A percentile compares a stretch with the other conserved stretches of the same genome.
These are phyloP conservation scores for Sporothrix variecibatus DNA, from an alignment of 2,329 filamentous ascomycete species.

Conservation along the genomic window DNA sequence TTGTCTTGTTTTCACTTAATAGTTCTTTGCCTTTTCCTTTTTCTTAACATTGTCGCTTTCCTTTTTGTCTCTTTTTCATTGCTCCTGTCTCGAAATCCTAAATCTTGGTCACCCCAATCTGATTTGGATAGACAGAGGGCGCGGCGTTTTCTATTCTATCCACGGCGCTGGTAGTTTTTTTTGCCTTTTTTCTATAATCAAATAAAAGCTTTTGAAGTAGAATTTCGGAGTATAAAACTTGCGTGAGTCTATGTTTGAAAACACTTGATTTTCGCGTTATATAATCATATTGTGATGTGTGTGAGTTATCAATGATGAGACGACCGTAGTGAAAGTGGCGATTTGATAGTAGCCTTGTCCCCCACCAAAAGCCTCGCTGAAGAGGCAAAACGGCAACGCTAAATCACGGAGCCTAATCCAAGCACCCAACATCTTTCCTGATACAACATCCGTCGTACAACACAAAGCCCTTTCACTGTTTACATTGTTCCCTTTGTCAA, in stretches of 20 bases:
- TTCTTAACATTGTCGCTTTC: neutral
- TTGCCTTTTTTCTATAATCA: neutral
- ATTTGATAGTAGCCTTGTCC: constrained; percentile 6
- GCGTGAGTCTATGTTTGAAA: neutral
- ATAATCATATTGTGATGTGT: neutral
- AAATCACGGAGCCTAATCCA: neutral
- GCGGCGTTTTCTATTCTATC: neutral
- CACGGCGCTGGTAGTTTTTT: neutral
- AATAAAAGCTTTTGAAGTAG: neutral
- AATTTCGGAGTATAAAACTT: neutral
- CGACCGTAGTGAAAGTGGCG: neutral
- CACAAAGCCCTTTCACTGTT: neutral
- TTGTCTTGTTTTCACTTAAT: neutral
- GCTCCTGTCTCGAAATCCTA: neutral
- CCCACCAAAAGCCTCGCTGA: neutral
- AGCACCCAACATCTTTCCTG: neutral
- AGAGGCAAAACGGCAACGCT: neutral
- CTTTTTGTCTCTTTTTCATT: neutral
- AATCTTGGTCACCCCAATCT: neutral
- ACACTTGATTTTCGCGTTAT: neutral
- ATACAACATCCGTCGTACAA: neutral
- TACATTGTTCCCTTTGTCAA: neutral
- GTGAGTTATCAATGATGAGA: neutral
- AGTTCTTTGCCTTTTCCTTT: neutral
- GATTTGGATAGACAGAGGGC: constrained; percentile 8